These are phyloP conservation scores for Oryza australiensis DNA, from an alignment of 176 grass and related monocot species.

Conservation along the genomic window DNA sequence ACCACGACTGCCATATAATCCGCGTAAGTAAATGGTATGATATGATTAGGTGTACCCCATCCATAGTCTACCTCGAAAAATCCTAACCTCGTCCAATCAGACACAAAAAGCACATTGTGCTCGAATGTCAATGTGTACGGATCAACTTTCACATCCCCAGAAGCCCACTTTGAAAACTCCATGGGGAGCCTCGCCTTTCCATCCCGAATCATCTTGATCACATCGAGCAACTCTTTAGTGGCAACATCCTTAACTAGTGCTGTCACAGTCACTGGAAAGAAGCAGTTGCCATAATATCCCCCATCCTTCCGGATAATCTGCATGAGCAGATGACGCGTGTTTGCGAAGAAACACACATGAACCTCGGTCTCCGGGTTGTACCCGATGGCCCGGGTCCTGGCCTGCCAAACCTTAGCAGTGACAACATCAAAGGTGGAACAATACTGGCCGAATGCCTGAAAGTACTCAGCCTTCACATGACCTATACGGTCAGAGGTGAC, in stretches of 20 bases:
- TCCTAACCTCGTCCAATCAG: conserved; percentile 69
- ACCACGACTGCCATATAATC: conserved; percentile 70
- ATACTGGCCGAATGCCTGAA: conserved; percentile 42
- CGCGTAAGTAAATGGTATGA: conserved; percentile 60
- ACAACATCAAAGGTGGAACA: conserved; percentile 73
- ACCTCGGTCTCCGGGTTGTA: conserved; percentile 28
- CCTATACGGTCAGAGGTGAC: conserved; percentile 28
- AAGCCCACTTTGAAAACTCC: conserved; percentile 46
- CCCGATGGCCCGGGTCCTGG: conserved; percentile 49
- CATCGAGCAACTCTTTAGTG: conserved; percentile 22
- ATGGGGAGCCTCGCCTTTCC: conserved; percentile 49
- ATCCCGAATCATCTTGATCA: conserved; percentile 63
- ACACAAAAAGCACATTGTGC: conserved; percentile 66
- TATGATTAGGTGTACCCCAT: conserved; percentile 61
- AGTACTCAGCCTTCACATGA: conserved; percentile 46
- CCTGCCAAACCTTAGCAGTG: conserved; percentile 69
- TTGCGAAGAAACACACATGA: conserved; percentile 73
- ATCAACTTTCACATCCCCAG: conserved; percentile 47
- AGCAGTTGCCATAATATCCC: conserved; percentile 73
- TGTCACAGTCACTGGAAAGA: conserved; percentile 59
- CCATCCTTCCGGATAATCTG: conserved; percentile 45
- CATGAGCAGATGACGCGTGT: conserved; percentile 55
- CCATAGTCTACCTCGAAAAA: conserved; percentile 69
- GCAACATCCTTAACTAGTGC: conserved; percentile 24
- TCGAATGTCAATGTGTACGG: conserved; percentile 51